Base-by-base conservation (phyloP, 192 early-diverging fungal genomes). In the Chytriomyces hyalinus region DNA sequence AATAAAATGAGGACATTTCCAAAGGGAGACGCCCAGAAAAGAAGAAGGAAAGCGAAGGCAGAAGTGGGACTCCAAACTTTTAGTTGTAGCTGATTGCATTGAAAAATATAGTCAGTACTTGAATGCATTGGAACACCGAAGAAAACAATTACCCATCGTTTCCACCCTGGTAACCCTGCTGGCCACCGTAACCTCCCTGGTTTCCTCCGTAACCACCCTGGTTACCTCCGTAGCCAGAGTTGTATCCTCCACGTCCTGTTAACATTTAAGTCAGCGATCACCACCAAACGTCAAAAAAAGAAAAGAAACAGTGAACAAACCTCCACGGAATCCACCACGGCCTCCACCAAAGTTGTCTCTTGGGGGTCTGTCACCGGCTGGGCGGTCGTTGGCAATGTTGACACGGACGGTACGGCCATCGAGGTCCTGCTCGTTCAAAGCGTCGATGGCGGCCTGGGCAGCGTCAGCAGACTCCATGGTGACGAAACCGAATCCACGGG, bases 401-500 rank as follows among this genome's bases (percentile, higher is more conserved):
- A 98, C 94, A 63, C 91, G 90, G 80, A 98, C 87, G n/a, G 83
- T 73, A 65, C 96, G 94, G 44, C 93, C 95, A 75, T 94, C 90
- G 51, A 96, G 82, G 61, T 93, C 91, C 69, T 88, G 86, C 51
- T 88, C 88, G 84, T 87, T 88, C 67, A 93, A 80, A 46, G 78
- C 87, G 15, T 88, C 78, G 69, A 93, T 88, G 57, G 95, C 94
- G 43, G 62, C 69, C 60, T 71, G 72, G 53, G 84, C 84, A 49
- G 67, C 80, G 48, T 85, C 76, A 66, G 67, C 15, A 59, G 77
- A 74, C 26, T 76, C 76, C 62, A 86, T 89, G 63, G 88, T 92
- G 60, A 96, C 92, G 80, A 98, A 96, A 3, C 94, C 96, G 83
- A 94, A 96, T 20, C 95, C 95, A 75, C 93, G 91, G 71, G 92